These are phyloP conservation scores for Cladosporium sp. DNA, from an alignment of 2,329 filamentous ascomycete species.

Conservation along the genomic window DNA sequence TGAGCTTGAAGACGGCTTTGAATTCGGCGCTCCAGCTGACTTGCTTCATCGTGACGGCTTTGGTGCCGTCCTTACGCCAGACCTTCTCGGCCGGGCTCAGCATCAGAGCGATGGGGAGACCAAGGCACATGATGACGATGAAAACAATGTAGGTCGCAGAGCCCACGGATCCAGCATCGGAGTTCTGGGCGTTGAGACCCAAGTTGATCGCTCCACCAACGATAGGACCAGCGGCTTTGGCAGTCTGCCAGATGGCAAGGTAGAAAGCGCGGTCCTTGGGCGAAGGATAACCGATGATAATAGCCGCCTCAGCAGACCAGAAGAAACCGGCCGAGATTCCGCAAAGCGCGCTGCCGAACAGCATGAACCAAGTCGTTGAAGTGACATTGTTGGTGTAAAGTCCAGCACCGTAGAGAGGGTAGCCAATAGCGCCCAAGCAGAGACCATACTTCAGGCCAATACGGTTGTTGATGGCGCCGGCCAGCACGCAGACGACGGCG, in stretches of 20 bases:
- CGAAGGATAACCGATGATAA: conserved; percentile 44
- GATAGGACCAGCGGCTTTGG: conserved; percentile 36
- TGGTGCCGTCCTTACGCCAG: conserved; percentile 39
- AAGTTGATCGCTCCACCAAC: conserved; percentile 49
- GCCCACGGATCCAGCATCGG: conserved; percentile 35
- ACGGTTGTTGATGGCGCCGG: conserved; percentile 35
- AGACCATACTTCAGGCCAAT: conserved; percentile 22
- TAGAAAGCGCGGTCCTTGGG: conserved; percentile 34
- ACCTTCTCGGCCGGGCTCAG: conserved; percentile 45
- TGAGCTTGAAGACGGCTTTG: conserved; percentile 20
- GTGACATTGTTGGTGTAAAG: conserved; percentile 47
- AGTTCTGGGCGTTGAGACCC: conserved; percentile 40
- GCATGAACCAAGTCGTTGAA: conserved; percentile 48
- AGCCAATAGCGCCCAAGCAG: conserved; percentile 38
- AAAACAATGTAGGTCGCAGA: conserved; percentile 43
- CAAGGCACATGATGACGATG: conserved; percentile 45
- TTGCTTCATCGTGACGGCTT: conserved; percentile 24
- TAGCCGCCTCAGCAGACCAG: conserved; percentile 47
- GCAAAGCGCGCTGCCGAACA: conserved; percentile 44
- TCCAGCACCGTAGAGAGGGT: conserved; percentile 45
- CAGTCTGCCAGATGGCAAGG: conserved; percentile 33
- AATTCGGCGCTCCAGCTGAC: conserved; percentile 21
- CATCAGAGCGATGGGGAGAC: conserved; percentile 38
- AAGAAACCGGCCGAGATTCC: conserved; percentile 47
- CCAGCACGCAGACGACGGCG: conserved; percentile 12